phyloP scores from a whole-genome alignment of 148 eudicot genomes.

The Diospyros kaki region DNA sequence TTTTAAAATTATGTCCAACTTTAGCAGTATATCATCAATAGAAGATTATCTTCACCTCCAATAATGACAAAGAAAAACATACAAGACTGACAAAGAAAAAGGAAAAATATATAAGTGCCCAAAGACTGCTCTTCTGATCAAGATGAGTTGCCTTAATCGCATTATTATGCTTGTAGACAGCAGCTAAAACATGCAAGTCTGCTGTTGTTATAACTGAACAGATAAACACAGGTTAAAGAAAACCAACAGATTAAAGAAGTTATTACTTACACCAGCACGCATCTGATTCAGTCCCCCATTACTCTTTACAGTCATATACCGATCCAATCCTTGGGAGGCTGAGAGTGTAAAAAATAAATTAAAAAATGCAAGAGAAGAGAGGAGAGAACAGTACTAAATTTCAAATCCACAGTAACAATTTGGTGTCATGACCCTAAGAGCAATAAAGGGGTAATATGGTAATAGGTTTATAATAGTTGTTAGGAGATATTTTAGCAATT shows the following conservation, averaged over 20 bases:
- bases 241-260: conserved; percentile 7
- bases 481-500: no score
- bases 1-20: no score
- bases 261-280: conserved; percentile 83
- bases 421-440: no score
- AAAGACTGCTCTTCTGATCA: not conserved
- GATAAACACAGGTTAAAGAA: not conserved
- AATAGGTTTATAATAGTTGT: no score
- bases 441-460: no score
- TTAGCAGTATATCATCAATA: not conserved
- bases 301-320: conserved; percentile 75
- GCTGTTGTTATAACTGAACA: conserved; percentile 12
- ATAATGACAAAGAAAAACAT: not conserved
- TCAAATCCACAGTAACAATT: not conserved
- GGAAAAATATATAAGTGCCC: not conserved
- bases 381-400: not conserved
- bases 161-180: not conserved
- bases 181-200: conserved; percentile 5
- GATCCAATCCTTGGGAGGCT: conserved; percentile 51
- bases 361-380: not conserved
- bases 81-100: not conserved
- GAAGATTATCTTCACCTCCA: not conserved
- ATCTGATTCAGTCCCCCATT: conserved; percentile 95
- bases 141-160: not conserved
- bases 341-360: conserved; percentile 15